Base-by-base conservation (phyloP, 371 early-diverging fungal genomes). In the Mucor sp. region DNA sequence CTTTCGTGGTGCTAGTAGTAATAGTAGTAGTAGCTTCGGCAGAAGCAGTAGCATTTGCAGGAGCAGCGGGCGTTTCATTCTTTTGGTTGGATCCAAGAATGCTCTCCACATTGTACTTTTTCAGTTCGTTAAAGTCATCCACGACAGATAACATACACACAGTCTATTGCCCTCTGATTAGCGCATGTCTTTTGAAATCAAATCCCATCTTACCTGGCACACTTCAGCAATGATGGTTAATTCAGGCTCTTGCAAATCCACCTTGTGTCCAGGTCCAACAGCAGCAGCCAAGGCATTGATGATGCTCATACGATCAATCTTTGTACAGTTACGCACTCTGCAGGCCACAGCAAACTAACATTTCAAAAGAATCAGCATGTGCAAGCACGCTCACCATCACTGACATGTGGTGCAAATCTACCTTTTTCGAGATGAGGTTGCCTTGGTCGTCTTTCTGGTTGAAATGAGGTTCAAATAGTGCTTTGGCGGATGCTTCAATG, bases 91-190 rank as follows among this genome's bases (percentile, higher is more conserved):
- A 77, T 56, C 80, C 86, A 58, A 84, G 75, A 37, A 87, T 67
- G 57, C 78, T 85, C 58, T 91, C 88, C 6, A 93, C 68, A 63
- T 93, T 93, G 70, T 85, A 92, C 63, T 87, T 88, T 60, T 89
- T 87, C 44, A 90, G 66, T 32, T 79, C 69, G 32, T 85, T 81
- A 57, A 87, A 93, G 61, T 91, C 90, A 33, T 75, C 66, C 11
- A 90, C 88, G 1, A 91, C 88, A 57, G 90, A 86, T 69, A 93
- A 83, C 67, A 90, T 90, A 69, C 91, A 91, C n/a, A 91, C 78
- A 28, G 79, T 86, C 89, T 90, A 14, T 27, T 61, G 50, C 43
- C 59, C 14, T n/a, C 8, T 19, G n/a, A 41, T 27, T 53, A 25
- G 23, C 27, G 3, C 12, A 14, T 14, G 11, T 15, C 14, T 27